Evolutionary conservation across 2,329 filamentous ascomycete genomes (phyloP).

Genomic region (Fusarium torreyae): DNA sequence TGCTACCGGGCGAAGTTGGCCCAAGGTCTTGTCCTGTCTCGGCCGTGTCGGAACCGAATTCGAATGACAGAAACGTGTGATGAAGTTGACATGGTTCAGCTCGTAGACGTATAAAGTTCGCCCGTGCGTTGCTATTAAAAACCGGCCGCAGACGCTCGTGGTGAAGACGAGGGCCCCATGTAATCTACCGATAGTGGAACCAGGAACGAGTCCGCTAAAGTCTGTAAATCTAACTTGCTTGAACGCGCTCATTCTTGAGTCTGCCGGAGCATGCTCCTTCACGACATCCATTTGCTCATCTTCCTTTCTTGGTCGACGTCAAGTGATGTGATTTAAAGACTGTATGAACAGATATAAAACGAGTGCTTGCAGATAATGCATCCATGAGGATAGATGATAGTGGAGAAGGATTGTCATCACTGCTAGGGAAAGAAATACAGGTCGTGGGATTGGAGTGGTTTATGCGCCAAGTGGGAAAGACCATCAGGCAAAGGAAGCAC

Average conservation of each 20-base stretch:
- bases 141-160: slow-evolving; percentile 71
- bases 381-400: background rate
- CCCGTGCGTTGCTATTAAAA: slow-evolving; percentile 69
- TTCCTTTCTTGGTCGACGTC: slow-evolving; percentile 50
- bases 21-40: slow-evolving; percentile 44
- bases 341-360: slow-evolving; percentile 2
- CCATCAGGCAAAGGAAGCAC: background rate
- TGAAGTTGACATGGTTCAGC: slow-evolving; percentile 56
- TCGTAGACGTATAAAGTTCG: slow-evolving; percentile 71
- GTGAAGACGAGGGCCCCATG: slow-evolving; percentile 59
- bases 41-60: slow-evolving; percentile 46
- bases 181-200: slow-evolving; percentile 44
- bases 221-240: slow-evolving; percentile 54
- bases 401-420: background rate
- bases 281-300: slow-evolving; percentile 60
- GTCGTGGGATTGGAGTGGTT: no score
- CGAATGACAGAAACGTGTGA: slow-evolving; percentile 29
- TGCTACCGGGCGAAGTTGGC: slow-evolving; percentile 61
- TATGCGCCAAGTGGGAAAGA: no score
- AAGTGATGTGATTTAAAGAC: background rate
- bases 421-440: no score
- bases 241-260: slow-evolving; percentile 49
- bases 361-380: background rate
- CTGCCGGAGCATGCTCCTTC: slow-evolving; percentile 56
- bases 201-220: slow-evolving; percentile 54